Conservation (phyloP, 768 basidiomycete genomes). For the Serpula lacrymans region DNA sequence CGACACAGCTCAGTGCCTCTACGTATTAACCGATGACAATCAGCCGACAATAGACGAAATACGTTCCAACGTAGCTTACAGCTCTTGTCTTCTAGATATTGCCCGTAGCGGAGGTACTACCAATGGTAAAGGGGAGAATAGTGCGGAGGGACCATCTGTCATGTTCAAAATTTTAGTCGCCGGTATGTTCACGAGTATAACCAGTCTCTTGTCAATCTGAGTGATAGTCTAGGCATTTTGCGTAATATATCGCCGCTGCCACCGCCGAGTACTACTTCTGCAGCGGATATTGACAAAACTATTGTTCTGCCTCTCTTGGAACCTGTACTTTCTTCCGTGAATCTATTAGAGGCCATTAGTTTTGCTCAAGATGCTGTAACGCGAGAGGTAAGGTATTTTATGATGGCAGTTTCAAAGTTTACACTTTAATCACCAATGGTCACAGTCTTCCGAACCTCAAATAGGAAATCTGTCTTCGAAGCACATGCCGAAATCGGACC, state of each 20-base stretch:
- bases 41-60: constrained; percentile 66
- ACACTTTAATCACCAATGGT: too few species aligned
- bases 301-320: constrained; percentile 68
- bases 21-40: constrained; percentile 92
- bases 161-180: constrained; percentile 66
- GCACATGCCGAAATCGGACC: constrained; percentile 70
- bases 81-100: constrained; percentile 63
- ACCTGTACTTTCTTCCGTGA: constrained; percentile 60
- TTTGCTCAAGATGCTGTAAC: constrained; percentile 50
- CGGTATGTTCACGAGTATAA: constrained; percentile 39
- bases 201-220: not conserved
- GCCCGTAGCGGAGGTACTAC: constrained; percentile 34
- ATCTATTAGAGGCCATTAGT: constrained; percentile 47
- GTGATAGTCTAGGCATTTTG: constrained; percentile 53
- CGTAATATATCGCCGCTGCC: constrained; percentile 76
- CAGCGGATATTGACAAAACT: constrained; percentile 67
- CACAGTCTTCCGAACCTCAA: constrained; percentile 46
- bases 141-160: constrained; percentile 44
- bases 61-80: constrained; percentile 55
- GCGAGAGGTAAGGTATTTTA: constrained; percentile 43
- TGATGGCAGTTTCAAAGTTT: not conserved
- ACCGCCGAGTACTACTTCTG: constrained; percentile 57
- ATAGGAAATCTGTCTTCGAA: constrained; percentile 60
- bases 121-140: constrained; percentile 40
- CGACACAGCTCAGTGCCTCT: constrained; percentile 78